These are phyloP conservation scores for Leavenworthia alabamica DNA, from an alignment of 345 rosid genomes.

Conservation along the genomic window DNA sequence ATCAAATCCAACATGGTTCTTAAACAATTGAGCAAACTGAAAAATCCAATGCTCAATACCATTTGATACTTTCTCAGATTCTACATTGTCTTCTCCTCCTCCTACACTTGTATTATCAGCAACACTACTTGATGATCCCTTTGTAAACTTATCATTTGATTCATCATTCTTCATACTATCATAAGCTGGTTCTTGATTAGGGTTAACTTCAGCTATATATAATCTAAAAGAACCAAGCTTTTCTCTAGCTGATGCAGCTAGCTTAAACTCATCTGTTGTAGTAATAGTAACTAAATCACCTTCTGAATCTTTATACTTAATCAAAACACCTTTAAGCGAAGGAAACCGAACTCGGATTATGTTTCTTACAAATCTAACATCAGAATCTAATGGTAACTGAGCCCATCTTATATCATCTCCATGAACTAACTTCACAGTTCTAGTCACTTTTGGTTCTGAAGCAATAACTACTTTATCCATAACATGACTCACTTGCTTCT, in stretches of 20 bases:
- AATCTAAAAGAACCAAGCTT: slow-evolving; percentile 60
- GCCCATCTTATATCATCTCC: slow-evolving; percentile 97
- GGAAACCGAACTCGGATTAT: slow-evolving; percentile 73
- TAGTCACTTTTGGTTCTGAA: slow-evolving; percentile 42
- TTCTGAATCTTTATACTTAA: slow-evolving; percentile 77
- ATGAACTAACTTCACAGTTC: slow-evolving; percentile 76
- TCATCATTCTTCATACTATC: slow-evolving; percentile 40
- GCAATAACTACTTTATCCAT: slow-evolving; percentile 46
- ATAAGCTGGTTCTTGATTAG: slow-evolving; percentile 73
- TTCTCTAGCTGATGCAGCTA: slow-evolving; percentile 47
- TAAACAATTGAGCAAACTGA: slow-evolving; percentile 81
- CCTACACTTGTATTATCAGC: slow-evolving; percentile 28
- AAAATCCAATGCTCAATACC: slow-evolving; percentile 72
- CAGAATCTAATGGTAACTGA: slow-evolving; percentile 58
- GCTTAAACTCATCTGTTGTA: slow-evolving; percentile 63
- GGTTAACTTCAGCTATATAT: slow-evolving; percentile 60
- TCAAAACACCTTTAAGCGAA: slow-evolving; percentile 55
- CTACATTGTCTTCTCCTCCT: slow-evolving; percentile 29
- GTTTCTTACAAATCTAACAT: slow-evolving; percentile 62
- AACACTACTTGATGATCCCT: slow-evolving; percentile 24
- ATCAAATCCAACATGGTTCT: slow-evolving; percentile 88
- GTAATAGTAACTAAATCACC: slow-evolving; percentile 93
- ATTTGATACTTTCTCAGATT: slow-evolving; percentile 36
- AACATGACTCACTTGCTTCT: slow-evolving; percentile 27
- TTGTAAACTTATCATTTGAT: slow-evolving; percentile 23